Evolutionary conservation across 805 yeast genomes (phyloP), one percentile per base, ranked within the genome.

Genomic region (Myxozyma sirexii): DNA sequence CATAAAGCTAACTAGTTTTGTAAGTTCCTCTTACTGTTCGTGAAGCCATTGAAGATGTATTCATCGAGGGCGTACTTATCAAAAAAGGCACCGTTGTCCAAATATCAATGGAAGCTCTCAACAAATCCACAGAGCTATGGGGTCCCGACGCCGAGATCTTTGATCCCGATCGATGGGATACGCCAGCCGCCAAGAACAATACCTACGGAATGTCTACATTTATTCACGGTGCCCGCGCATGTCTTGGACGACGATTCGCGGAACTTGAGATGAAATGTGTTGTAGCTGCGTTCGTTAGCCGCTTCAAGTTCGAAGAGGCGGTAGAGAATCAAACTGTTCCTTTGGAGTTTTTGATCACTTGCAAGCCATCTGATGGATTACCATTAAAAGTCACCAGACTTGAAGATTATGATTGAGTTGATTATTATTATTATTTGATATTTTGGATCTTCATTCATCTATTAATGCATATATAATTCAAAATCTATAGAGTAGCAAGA

Each of bases 151-250:
- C 63, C 19, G 52, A 46, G 19, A 53, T 46, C 21, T 62, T 62
- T 47, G 45, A 52, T 19, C 65, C 65, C 10, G 63, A 59, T 37
- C 47, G 65, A 21, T 62, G 65, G 65, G 59, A 56, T 29, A 38
- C 31, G 29, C 54, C 54, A n/a, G 44, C 47, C 6, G 43, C 37
- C 12, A 44, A 44, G 17, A 23, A 37, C 23, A 29, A 38, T 13
- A 29, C 42, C 1, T 62, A 59, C 43, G 63, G 63, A 2, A 47
- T n/a, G 45, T 45, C 59, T 10, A 54, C 65, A 3, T 62, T 62
- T 43, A 31, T 54, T 19, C 60, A 59, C n/a, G 65, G 65, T 19
- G 56, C 63, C 4, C 43, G 65, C 17, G 29, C 61, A 1, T 62
- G 65, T 44, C 45, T 62, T 27, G 65, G 65, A 19, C 39, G 57